These are phyloP conservation scores for Phytopythium montanum DNA, from an alignment of 352 stramenopile genomes.

Conservation along the genomic window DNA sequence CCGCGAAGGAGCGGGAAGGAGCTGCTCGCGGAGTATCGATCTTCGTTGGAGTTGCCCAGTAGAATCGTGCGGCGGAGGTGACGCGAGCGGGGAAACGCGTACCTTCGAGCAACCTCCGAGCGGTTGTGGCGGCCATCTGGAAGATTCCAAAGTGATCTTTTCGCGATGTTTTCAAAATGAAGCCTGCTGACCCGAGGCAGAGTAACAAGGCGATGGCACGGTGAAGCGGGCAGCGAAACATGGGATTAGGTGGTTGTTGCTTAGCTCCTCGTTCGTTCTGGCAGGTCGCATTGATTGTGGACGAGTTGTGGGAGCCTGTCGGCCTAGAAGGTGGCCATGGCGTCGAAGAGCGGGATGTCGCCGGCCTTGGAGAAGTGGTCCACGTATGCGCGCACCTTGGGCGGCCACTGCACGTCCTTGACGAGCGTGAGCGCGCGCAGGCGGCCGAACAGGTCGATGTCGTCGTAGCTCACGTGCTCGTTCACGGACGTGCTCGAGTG, in stretches of 20 bases:
- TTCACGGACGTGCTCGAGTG: conserved; percentile 44
- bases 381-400: conserved; percentile 44
- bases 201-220: too few species aligned
- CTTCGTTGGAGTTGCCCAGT: neutral
- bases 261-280: too few species aligned
- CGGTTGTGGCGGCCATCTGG: neutral
- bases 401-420: conserved; percentile 43
- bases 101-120: conserved; percentile 1
- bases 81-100: neutral
- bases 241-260: too few species aligned
- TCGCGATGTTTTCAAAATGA: too few species aligned
- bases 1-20: neutral
- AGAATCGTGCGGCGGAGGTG: neutral
- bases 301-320: too few species aligned
- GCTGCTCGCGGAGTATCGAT: neutral
- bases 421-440: conserved; percentile 50
- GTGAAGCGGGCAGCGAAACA: too few species aligned
- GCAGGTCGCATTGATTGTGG: too few species aligned
- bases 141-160: conserved; percentile 2
- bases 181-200: too few species aligned
- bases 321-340: conserved; percentile 41
- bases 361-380: conserved; percentile 36
- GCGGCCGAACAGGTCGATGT: conserved; percentile 46
- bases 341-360: conserved; percentile 43
- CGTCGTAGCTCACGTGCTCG: conserved; percentile 43